Conservation (phyloP, 306 rosid species). For the Quercus cerris region DNA sequence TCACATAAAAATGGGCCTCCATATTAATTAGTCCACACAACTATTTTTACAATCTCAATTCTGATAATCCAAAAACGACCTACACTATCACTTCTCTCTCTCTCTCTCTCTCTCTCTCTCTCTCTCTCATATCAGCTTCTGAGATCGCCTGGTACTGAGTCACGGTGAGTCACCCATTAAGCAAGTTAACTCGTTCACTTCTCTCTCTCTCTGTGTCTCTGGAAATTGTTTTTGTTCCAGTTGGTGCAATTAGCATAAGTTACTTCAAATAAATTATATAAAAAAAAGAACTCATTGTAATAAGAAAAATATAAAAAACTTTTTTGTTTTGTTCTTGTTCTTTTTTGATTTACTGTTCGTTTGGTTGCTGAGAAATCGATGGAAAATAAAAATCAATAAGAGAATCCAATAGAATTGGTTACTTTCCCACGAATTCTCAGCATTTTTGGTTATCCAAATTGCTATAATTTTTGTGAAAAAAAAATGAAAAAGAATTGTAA, state of each 20-base stretch:
- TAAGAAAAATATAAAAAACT: background rate
- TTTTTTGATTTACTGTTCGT: background rate
- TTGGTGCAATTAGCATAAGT: background rate
- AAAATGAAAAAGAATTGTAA: background rate
- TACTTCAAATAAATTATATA: background rate
- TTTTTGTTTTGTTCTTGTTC: background rate
- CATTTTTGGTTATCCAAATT: background rate
- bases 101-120: background rate
- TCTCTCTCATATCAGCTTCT: background rate
- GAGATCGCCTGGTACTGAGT: slow-evolving; percentile 28
- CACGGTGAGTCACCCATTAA: slow-evolving; percentile 30
- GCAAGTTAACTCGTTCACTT: background rate
- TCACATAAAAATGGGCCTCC: no score
- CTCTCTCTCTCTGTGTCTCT: background rate
- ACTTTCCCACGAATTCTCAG: background rate
- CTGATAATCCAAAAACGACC: slow-evolving; percentile 11
- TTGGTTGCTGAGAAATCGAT: background rate
- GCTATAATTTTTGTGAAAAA: background rate
- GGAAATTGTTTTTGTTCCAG: background rate
- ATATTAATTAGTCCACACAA: no score
- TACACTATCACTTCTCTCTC: slow-evolving; percentile 1
- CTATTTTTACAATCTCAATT: background rate
- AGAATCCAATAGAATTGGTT: background rate
- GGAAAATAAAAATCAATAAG: background rate
- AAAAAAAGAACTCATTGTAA: no score